These are phyloP conservation scores for Fusarium tricinctum DNA, from an alignment of 2,329 filamentous ascomycete species.

Conservation along the genomic window DNA sequence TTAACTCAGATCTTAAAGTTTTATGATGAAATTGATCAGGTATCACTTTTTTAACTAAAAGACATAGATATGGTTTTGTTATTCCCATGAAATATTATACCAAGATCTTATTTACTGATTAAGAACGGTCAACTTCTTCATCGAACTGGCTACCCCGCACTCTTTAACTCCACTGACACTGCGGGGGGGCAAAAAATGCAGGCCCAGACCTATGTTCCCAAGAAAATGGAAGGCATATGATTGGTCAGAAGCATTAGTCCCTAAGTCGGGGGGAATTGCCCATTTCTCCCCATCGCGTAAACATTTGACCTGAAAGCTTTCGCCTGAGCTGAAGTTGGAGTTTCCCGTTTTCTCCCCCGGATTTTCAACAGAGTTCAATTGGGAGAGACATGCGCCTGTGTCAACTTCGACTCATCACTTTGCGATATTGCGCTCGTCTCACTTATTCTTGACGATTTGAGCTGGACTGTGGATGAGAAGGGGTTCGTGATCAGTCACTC, in stretches of 20 bases:
- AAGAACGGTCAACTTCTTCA: no score
- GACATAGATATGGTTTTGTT: no score
- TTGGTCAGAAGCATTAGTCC: constrained; percentile 28
- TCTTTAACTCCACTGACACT: constrained; percentile 20
- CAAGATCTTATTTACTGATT: no score
- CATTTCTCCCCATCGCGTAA: constrained; percentile 34
- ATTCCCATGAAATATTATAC: no score
- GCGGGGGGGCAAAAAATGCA: constrained; percentile 26
- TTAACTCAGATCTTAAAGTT: no score
- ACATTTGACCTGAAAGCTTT: constrained; percentile 17
- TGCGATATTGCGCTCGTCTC: background rate
- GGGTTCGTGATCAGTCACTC: constrained; percentile 6
- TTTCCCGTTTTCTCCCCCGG: constrained; percentile 3
- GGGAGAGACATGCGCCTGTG: background rate
- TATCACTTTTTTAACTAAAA: no score
- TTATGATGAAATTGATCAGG: no score
- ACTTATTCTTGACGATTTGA: background rate
- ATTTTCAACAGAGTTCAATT: background rate
- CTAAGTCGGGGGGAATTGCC: constrained; percentile 43
- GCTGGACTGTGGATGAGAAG: constrained; percentile 1
- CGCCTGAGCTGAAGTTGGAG: constrained; percentile 17
- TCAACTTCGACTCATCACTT: background rate
- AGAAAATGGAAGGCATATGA: background rate
- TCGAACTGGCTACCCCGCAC: constrained; percentile 17
- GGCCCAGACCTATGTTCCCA: constrained; percentile 1